These are phyloP conservation scores for Mitragyna speciosa DNA, from an alignment of 257 asterid genomes.

Conservation along the genomic window DNA sequence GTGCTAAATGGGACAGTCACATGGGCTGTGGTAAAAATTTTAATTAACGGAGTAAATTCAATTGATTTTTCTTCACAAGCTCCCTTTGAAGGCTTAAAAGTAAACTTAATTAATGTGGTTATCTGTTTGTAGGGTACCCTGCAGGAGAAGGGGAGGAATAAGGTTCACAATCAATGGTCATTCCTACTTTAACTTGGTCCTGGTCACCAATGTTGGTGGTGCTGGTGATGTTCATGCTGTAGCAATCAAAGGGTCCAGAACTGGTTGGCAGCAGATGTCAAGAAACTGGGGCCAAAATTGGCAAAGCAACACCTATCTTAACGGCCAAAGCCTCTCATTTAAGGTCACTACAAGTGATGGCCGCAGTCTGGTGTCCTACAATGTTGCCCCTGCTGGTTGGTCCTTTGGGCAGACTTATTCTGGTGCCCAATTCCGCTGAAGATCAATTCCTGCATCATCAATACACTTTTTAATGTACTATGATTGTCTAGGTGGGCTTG, in stretches of 20 bases:
- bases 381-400: conserved; percentile 72
- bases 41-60: not conserved
- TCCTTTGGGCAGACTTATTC: conserved; percentile 80
- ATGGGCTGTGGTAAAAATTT: not conserved
- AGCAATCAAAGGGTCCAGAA: conserved; percentile 71
- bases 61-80: not conserved
- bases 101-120: not conserved
- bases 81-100: not conserved
- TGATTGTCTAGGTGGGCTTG: not conserved
- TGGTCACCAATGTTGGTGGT: conserved; percentile 83
- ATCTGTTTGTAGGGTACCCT: conserved; percentile 57
- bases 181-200: conserved; percentile 79
- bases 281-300: conserved; percentile 95
- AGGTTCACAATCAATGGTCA: conserved; percentile 91
- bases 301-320: conserved; percentile 72
- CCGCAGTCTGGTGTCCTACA: conserved; percentile 58
- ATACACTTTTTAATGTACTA: not conserved
- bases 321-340: conserved; percentile 82
- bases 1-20: not conserved
- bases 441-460: not conserved
- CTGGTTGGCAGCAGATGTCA: conserved; percentile 79
- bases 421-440: conserved; percentile 71
- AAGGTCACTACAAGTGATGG: conserved; percentile 85
- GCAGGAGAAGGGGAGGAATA: conserved; percentile 77
- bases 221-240: conserved; percentile 83